Percentiles rank a stretch among this genome's conserved stretches.
These are phyloP conservation scores for Casuarina equisetifolia DNA, from an alignment of 306 rosid species.

Conservation along the genomic window DNA sequence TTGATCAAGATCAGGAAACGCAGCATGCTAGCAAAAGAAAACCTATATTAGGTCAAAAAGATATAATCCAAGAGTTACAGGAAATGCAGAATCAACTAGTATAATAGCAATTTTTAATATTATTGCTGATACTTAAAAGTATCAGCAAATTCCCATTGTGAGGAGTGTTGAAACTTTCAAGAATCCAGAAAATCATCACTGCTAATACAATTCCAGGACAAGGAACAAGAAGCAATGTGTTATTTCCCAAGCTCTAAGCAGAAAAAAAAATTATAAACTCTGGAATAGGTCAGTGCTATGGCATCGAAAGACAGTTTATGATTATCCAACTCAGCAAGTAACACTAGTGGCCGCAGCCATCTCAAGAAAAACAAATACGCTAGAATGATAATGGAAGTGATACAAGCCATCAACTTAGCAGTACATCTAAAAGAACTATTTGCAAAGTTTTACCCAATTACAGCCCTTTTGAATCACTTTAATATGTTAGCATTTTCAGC, in stretches of 20 bases:
- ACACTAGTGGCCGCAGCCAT: background rate
- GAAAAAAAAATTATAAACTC: background rate
- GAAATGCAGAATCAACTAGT: background rate
- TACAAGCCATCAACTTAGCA: background rate
- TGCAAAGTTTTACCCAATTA: background rate
- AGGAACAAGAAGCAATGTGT: background rate
- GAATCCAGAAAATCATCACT: background rate
- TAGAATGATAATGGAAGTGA: background rate
- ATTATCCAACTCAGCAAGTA: background rate
- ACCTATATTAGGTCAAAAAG: constrained; percentile 18
- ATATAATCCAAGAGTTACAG: constrained; percentile 6
- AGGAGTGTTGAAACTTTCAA: background rate
- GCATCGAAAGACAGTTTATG: too few relatives aligned
- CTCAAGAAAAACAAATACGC: background rate
- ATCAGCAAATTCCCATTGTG: background rate
- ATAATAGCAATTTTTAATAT: background rate
- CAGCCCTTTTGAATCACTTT: background rate
- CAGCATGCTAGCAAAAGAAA: constrained; percentile 74
- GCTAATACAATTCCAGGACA: background rate
- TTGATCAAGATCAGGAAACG: constrained; percentile 83
- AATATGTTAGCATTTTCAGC: background rate
- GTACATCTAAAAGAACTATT: background rate
- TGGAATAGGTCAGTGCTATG: too few relatives aligned
- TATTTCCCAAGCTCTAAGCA: background rate
- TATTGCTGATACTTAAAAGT: background rate